Conservation (phyloP, 768 basidiomycete genomes). For the Mrakia hoshinonis region DNA sequence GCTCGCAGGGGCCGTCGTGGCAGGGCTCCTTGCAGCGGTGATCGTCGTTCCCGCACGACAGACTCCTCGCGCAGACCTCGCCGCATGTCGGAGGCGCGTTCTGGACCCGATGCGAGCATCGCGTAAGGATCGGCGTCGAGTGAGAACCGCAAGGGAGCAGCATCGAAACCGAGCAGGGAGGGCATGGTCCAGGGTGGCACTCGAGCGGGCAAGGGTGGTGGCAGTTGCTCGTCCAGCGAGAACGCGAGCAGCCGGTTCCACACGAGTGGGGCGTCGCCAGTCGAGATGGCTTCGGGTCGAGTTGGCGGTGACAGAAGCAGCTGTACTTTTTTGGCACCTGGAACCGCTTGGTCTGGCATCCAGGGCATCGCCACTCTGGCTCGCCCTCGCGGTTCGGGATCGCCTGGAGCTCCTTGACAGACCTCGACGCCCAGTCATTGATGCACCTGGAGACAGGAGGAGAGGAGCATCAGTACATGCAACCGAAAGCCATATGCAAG, state of each 20-base stretch:
- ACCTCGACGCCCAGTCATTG: conserved; percentile 28
- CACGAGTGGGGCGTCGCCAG: conserved; percentile 44
- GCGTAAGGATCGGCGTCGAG: conserved; percentile 51
- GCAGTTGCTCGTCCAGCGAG: conserved; percentile 46
- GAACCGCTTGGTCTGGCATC: conserved; percentile 21
- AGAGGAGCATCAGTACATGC: neutral
- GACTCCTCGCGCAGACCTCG: conserved; percentile 42
- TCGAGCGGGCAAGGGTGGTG: conserved; percentile 69
- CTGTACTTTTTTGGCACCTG: conserved; percentile 34
- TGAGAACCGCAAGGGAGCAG: conserved; percentile 71
- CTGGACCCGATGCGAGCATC: conserved; percentile 48
- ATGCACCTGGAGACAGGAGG: conserved; percentile 22
- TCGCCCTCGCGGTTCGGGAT: conserved; percentile 4
- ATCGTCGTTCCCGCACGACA: conserved; percentile 35
- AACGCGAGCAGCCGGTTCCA: conserved; percentile 36
- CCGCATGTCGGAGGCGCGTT: conserved; percentile 52
- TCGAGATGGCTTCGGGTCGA: conserved; percentile 63
- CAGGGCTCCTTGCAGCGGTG: conserved; percentile 63
- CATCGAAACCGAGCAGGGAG: conserved; percentile 76
- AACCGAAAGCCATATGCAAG: neutral
- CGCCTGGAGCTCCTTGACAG: conserved; percentile 17
- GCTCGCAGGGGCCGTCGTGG: conserved; percentile 65
- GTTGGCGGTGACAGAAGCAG: conserved; percentile 73
- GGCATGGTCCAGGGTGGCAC: conserved; percentile 95
- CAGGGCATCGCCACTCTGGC: conserved; percentile 27